phyloP scores from a whole-genome alignment of 352 stramenopile species.

The Phytophthora pseudosyringae region DNA sequence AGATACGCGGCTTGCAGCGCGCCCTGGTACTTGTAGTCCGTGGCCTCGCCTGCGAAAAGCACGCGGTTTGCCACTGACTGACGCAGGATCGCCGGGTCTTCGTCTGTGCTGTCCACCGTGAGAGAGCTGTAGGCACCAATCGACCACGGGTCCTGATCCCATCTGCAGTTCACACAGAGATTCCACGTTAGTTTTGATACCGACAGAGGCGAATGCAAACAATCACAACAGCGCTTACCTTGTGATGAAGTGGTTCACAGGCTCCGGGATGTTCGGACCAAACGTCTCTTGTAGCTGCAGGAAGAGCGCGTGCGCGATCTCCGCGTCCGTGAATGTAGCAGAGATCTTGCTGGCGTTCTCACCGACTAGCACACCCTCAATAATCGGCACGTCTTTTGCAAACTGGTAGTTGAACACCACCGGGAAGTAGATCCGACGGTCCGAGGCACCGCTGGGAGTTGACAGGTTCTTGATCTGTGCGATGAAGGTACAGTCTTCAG shows the following conservation, averaged over 20 bases:
- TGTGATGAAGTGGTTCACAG: constrained; percentile 59
- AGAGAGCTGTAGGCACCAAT: constrained; percentile 70
- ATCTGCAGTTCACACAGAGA: constrained; percentile 35
- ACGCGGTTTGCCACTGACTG: constrained; percentile 46
- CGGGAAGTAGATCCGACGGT: constrained; percentile 53
- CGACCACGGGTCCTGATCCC: constrained; percentile 65
- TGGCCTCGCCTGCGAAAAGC: constrained; percentile 75
- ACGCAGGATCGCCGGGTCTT: constrained; percentile 62
- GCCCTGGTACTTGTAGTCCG: constrained; percentile 70
- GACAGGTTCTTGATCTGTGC: constrained; percentile 33
- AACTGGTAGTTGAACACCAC: constrained; percentile 69
- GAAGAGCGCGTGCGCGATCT: constrained; percentile 52
- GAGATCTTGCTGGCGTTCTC: constrained; percentile 46
- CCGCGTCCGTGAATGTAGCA: constrained; percentile 44
- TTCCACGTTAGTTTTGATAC: background rate
- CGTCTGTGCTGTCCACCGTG: constrained; percentile 60
- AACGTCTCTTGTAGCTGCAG: constrained; percentile 57
- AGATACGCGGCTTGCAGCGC: constrained; percentile 71
- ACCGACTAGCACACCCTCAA: constrained; percentile 66
- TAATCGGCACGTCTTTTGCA: constrained; percentile 54
- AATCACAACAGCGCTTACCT: constrained; percentile 24
- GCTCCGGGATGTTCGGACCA: constrained; percentile 39
- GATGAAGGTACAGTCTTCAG: constrained; percentile 50
- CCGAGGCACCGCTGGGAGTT: background rate
- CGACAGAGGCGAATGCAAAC: background rate